Evolutionary conservation across 495 filamentous ascomycete genomes (phyloP).

Genomic region (Penicillium bovifimosum): DNA sequence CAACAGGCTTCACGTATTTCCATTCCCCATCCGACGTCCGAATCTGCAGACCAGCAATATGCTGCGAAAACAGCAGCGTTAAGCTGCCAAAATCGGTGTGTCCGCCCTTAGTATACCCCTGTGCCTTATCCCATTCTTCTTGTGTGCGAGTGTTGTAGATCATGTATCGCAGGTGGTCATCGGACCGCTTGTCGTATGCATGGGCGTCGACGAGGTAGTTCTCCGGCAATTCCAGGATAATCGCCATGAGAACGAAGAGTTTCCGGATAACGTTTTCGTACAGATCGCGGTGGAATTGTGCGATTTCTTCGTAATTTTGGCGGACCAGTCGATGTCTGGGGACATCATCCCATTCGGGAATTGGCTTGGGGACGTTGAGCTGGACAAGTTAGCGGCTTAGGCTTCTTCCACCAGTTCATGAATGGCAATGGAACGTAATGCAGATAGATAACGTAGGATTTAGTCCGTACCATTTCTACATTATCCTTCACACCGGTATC

Average conservation of each 20-base stretch:
- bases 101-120: conserved; percentile 40
- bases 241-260: conserved; percentile 34
- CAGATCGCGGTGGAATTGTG: conserved; percentile 19
- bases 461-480: conserved; percentile 36
- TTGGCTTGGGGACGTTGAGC: conserved; percentile 47
- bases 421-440: background rate
- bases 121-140: conserved; percentile 40
- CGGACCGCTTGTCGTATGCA: conserved; percentile 40
- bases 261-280: conserved; percentile 20
- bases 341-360: conserved; percentile 34
- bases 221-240: conserved; percentile 51
- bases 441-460: background rate
- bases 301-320: conserved; percentile 22
- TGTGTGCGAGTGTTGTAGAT: conserved; percentile 45
- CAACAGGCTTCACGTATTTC: conserved; percentile 44
- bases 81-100: conserved; percentile 52
- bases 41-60: conserved; percentile 49
- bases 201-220: conserved; percentile 45
- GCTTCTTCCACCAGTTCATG: background rate
- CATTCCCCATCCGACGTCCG: conserved; percentile 39
- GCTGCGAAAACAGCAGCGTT: conserved; percentile 52
- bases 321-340: conserved; percentile 23
- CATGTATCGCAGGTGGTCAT: conserved; percentile 53
- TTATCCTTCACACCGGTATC: conserved; percentile 43
- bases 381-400: conserved; percentile 11